phyloP scores from a whole-genome alignment of 2,329 filamentous ascomycete genomes.

The Microdochium trichocladiopsis region DNA sequence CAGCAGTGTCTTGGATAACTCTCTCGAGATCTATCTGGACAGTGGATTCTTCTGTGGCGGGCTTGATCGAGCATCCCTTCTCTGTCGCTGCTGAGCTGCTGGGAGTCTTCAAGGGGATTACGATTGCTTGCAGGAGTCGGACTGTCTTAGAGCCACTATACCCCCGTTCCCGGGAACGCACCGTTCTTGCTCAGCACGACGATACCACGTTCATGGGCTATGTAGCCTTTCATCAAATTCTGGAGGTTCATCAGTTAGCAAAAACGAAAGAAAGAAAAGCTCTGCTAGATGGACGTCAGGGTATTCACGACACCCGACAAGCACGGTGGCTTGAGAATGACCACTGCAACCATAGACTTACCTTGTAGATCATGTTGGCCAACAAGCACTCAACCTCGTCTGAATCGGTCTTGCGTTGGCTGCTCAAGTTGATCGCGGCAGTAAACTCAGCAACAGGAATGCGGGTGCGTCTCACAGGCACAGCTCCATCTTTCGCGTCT shows the following conservation, averaged over 20 bases:
- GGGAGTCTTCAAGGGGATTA: no score
- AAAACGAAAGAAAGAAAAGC: neutral
- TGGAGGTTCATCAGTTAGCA: constrained; percentile 31
- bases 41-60: no score
- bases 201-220: constrained; percentile 80
- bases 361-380: constrained; percentile 98
- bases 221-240: constrained; percentile 97
- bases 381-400: constrained; percentile 95
- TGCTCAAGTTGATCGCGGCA: constrained; percentile 72
- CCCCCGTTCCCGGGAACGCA: constrained; percentile 86
- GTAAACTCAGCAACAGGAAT: constrained; percentile 79
- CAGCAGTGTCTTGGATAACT: no score
- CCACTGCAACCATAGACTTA: constrained; percentile 27
- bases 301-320: neutral
- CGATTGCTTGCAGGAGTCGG: no score
- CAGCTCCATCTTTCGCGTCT: constrained; percentile 61
- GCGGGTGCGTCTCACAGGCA: constrained; percentile 63
- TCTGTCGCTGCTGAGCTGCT: no score
- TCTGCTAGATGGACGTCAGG: no score
- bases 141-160: no score
- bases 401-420: constrained; percentile 61
- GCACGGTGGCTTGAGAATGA: neutral
- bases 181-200: constrained; percentile 90
- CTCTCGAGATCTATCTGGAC: no score
- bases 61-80: no score